Percentiles rank a stretch among this genome's conserved stretches.
These are phyloP conservation scores for Colletotrichum sp. DNA, from an alignment of 2,329 filamentous ascomycete species.

Conservation along the genomic window DNA sequence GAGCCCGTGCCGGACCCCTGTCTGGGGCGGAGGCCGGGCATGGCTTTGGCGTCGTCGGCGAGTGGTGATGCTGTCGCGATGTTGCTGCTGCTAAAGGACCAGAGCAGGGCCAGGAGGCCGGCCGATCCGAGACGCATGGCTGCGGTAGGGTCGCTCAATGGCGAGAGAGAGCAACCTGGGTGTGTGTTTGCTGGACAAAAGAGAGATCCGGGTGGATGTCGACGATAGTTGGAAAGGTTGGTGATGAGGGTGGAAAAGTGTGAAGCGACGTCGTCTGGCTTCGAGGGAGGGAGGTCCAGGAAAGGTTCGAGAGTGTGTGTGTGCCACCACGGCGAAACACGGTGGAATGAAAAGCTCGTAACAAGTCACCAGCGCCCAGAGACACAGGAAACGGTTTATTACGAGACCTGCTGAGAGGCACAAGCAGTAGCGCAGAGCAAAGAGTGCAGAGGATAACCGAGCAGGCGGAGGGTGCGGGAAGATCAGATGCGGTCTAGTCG, in stretches of 20 bases:
- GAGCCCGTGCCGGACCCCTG: not conserved
- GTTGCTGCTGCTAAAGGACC: not conserved
- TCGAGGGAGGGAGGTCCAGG: not conserved
- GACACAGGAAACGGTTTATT: not conserved
- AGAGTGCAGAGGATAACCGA: not conserved
- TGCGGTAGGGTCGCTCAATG: constrained; percentile 2
- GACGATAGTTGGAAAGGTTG: not conserved
- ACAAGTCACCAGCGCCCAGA: not conserved
- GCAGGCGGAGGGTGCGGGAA: not conserved
- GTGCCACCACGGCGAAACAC: constrained; percentile 18
- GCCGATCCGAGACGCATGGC: constrained; percentile 12
- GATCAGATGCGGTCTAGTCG: not conserved
- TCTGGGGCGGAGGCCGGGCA: constrained; percentile 9
- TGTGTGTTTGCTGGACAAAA: not conserved
- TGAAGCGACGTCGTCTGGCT: not conserved
- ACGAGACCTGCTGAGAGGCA: not conserved
- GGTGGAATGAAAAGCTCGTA: constrained; percentile 9
- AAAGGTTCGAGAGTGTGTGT: not conserved
- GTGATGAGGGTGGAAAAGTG: not conserved
- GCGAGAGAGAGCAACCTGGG: not conserved
- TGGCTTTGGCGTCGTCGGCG: not conserved
- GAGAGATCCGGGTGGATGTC: not conserved
- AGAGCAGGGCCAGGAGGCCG: constrained; percentile 18
- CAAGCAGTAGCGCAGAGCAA: not conserved
- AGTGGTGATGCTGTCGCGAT: not conserved